These are phyloP conservation scores for Hypoxylon intermedium DNA, from an alignment of 495 filamentous ascomycete genomes.

Conservation along the genomic window DNA sequence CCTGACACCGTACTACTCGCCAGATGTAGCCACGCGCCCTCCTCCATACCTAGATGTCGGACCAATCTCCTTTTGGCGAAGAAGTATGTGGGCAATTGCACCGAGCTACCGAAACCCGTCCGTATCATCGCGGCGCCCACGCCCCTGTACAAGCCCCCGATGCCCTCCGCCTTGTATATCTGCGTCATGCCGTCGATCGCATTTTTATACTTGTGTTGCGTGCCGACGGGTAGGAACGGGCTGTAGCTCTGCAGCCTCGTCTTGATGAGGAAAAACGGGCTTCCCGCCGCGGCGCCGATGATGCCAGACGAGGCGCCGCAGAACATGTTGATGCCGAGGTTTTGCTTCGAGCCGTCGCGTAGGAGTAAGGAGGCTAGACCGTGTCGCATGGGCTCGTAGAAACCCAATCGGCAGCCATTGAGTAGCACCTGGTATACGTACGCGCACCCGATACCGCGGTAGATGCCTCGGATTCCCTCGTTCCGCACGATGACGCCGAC, in stretches of 20 bases:
- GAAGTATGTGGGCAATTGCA: conserved; percentile 98
- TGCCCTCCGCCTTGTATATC: conserved; percentile 79
- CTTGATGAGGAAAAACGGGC: conserved; percentile 98
- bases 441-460: conserved; percentile 88
- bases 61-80: conserved; percentile 89
- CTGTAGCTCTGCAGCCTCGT: conserved; percentile 94
- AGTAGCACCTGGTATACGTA: conserved; percentile 97
- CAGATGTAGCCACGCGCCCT: conserved; percentile 88
- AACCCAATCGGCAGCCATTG: conserved; percentile 94
- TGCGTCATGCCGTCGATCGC: conserved; percentile 80
- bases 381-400: conserved; percentile 93
- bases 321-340: conserved; percentile 89
- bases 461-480: conserved; percentile 84
- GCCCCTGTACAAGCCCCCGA: conserved; percentile 84
- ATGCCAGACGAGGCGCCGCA: conserved; percentile 87
- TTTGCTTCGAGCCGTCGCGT: conserved; percentile 75
- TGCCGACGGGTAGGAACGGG: conserved; percentile 92
- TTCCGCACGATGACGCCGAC: conserved; percentile 89
- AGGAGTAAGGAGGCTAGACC: conserved; percentile 69
- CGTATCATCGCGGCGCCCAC: conserved; percentile 95
- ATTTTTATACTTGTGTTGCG: conserved; percentile 90
- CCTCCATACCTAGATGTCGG: conserved; percentile 83
- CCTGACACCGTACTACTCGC: conserved; percentile 88
- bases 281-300: conserved; percentile 86
- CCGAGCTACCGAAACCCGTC: conserved; percentile 92